A percentile compares a stretch with the other conserved stretches of the same genome.
Evolutionary conservation across 2,329 filamentous ascomycete species (phyloP).

Genomic region (Aspergillus sp.): DNA sequence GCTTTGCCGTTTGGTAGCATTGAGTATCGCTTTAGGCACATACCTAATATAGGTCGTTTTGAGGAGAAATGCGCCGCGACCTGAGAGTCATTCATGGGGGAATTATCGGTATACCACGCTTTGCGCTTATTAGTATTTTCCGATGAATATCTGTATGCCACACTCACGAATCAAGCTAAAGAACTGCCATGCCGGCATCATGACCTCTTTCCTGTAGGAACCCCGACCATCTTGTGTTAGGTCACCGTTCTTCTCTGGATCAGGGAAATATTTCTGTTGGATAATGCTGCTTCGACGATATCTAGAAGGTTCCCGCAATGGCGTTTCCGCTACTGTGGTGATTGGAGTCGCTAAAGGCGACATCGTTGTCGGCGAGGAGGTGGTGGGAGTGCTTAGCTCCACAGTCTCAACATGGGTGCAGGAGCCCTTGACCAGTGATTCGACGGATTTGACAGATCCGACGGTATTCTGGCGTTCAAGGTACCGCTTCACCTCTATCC

Average conservation of each 20-base stretch:
- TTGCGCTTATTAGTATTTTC: slow-evolving; percentile 37
- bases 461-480: slow-evolving; percentile 65
- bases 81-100: slow-evolving; percentile 70
- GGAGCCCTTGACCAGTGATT: slow-evolving; percentile 43
- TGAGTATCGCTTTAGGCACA: slow-evolving; percentile 89
- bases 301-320: slow-evolving; percentile 29
- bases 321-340: slow-evolving; percentile 32
- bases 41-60: slow-evolving; percentile 81
- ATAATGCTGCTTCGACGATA: slow-evolving; percentile 48
- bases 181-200: slow-evolving; percentile 97
- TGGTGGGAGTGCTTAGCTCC: slow-evolving; percentile 47
- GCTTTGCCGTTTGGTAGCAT: slow-evolving; percentile 72
- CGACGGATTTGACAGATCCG: slow-evolving; percentile 47
- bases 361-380: slow-evolving; percentile 36
- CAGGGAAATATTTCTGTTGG: slow-evolving; percentile 49
- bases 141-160: slow-evolving; percentile 23
- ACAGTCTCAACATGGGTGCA: slow-evolving; percentile 48
- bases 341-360: slow-evolving; percentile 31
- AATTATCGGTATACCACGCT: slow-evolving; percentile 84
- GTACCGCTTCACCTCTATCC: slow-evolving; percentile 84
- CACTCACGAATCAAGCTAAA: slow-evolving; percentile 84
- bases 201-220: slow-evolving; percentile 73
- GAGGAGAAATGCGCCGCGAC: slow-evolving; percentile 87
- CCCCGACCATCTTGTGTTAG: slow-evolving; percentile 39
- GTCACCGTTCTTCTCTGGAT: slow-evolving; percentile 34